Conservation (phyloP, 495 filamentous ascomycete genomes). For the Podospora appendiculata region DNA sequence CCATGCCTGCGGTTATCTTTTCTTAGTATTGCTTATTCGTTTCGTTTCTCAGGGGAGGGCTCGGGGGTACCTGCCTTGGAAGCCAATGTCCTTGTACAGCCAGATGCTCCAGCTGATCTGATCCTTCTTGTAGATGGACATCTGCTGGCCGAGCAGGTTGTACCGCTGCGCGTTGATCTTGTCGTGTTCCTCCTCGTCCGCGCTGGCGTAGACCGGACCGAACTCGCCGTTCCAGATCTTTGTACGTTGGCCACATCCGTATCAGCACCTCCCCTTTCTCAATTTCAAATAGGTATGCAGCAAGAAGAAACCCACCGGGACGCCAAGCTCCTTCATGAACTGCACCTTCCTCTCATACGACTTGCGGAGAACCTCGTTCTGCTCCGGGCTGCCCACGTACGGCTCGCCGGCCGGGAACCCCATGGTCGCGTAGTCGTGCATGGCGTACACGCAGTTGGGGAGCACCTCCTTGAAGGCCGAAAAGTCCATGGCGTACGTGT, state of each 20-base stretch:
- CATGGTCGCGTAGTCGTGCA: constrained; percentile 54
- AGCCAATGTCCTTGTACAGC: constrained; percentile 59
- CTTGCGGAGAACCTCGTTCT: constrained; percentile 40
- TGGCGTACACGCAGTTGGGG: constrained; percentile 50
- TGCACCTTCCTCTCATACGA: constrained; percentile 48
- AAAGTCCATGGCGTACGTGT: constrained; percentile 55
- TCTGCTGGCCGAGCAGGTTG: constrained; percentile 46
- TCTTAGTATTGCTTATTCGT: too few relatives aligned
- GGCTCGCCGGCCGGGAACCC: constrained; percentile 49
- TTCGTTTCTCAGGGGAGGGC: too few relatives aligned
- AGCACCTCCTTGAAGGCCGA: constrained; percentile 26
- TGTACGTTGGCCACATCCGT: too few relatives aligned
- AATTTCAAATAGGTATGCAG: background rate
- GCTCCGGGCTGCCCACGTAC: constrained; percentile 44
- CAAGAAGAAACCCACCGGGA: constrained; percentile 30
- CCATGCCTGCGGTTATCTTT: constrained; percentile 33
- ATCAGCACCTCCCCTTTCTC: background rate
- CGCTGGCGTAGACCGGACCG: constrained; percentile 51
- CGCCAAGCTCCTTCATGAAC: constrained; percentile 46
- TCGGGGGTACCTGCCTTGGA: constrained; percentile 30
- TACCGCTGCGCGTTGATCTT: constrained; percentile 45
- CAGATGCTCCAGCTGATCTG: constrained; percentile 55
- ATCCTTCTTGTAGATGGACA: constrained; percentile 49
- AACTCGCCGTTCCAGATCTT: constrained; percentile 58
- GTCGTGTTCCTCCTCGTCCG: constrained; percentile 28